phyloP scores from a whole-genome alignment of 2,329 filamentous ascomycete genomes.

The Zymoseptoria brevis region DNA sequence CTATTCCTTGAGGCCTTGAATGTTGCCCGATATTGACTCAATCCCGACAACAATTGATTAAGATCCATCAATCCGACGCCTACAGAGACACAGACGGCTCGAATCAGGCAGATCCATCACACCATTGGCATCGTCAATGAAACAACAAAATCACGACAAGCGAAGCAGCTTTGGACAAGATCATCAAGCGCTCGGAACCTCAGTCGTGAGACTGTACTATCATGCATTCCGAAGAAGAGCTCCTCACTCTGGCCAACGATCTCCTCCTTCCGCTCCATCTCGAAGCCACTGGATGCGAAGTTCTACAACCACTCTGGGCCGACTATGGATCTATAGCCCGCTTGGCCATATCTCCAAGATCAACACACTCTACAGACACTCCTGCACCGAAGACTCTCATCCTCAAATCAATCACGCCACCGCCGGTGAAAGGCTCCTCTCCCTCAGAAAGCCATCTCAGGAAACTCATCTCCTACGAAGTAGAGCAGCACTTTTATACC shows the following conservation, averaged over 20 bases:
- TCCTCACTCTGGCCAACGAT: background rate
- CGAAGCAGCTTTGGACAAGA: background rate
- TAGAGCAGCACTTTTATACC: slow-evolving; percentile 59
- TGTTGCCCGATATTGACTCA: background rate
- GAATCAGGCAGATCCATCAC: background rate
- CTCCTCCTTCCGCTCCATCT: background rate
- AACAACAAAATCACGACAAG: too few relatives aligned
- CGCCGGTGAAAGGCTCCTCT: slow-evolving; percentile 25
- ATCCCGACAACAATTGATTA: background rate
- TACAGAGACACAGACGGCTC: background rate
- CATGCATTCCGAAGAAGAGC: background rate
- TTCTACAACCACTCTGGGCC: slow-evolving; percentile 40
- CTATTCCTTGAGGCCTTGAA: background rate
- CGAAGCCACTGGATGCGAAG: background rate
- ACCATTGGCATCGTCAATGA: too few relatives aligned
- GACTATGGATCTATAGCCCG: slow-evolving; percentile 34
- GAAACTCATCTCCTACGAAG: slow-evolving; percentile 59
- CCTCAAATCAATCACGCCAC: slow-evolving; percentile 54
- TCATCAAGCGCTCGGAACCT: background rate
- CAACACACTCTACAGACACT: slow-evolving; percentile 28
- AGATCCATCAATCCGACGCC: background rate
- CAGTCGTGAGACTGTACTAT: background rate
- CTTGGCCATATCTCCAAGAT: slow-evolving; percentile 46
- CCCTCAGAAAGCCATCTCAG: slow-evolving; percentile 55
- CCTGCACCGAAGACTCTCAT: slow-evolving; percentile 37